These are phyloP conservation scores for Euphrasia arctica DNA, from an alignment of 305 asterid genomes.

Conservation along the genomic window DNA sequence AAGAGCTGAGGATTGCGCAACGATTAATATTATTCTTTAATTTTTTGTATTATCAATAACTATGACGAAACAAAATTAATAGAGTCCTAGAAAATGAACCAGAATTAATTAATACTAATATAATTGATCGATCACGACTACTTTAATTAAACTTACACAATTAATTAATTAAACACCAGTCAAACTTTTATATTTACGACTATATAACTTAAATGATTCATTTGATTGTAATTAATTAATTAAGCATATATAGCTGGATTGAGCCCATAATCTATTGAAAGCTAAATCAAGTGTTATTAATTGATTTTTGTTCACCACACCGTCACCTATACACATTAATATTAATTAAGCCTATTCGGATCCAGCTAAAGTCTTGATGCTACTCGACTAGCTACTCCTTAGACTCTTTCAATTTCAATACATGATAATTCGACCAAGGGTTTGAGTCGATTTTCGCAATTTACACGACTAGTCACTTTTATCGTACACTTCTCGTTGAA, in stretches of 20 bases:
- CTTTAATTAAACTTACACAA: background rate
- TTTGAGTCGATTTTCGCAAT: background rate
- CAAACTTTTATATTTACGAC: constrained; percentile 23
- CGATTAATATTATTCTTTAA: background rate
- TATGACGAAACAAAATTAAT: constrained; percentile 1
- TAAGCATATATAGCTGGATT: background rate
- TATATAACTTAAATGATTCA: background rate
- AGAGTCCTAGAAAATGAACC: background rate
- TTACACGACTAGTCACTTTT: no score
- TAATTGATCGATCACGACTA: constrained; percentile 2
- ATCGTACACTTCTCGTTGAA: no score
- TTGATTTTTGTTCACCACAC: constrained; percentile 16
- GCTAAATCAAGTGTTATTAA: background rate
- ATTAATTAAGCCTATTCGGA: constrained; percentile 25
- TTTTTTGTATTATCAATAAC: background rate
- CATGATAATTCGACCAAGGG: background rate
- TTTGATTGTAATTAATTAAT: constrained; percentile 14
- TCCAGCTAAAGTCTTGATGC: constrained; percentile 33
- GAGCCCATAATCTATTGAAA: background rate
- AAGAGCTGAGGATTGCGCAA: background rate
- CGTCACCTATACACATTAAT: constrained; percentile 21
- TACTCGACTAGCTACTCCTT: background rate
- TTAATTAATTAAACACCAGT: constrained; percentile 32
- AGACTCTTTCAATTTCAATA: constrained; percentile 4
- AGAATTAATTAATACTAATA: background rate